A percentile compares a stretch with the other conserved stretches of the same genome.
Evolutionary conservation across 1,284 basidiomycete genomes (phyloP).

Genomic region (Caloboletus firmus): DNA sequence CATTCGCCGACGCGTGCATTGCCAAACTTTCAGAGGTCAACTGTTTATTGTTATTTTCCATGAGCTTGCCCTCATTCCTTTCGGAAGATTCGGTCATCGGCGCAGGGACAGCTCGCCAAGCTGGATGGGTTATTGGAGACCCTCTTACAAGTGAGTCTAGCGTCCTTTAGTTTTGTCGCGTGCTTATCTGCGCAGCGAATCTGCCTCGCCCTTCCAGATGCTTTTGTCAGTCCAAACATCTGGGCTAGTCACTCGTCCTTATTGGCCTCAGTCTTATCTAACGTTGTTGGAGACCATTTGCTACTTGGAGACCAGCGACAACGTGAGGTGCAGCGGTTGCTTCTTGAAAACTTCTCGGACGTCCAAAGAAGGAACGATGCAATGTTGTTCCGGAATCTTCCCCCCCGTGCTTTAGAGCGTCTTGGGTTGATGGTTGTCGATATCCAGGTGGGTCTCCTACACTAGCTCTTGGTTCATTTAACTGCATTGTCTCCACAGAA

Average conservation of each 20-base stretch:
- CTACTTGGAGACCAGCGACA: conserved; percentile 36
- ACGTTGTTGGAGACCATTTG: conserved; percentile 35
- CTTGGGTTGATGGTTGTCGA: conserved; percentile 69
- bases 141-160: conserved; percentile 55
- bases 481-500: conserved; percentile 44
- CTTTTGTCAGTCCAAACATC: conserved; percentile 70
- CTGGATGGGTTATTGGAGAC: conserved; percentile 56
- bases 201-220: conserved; percentile 65
- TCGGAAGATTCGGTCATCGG: conserved; percentile 53
- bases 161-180: not conserved
- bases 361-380: conserved; percentile 73
- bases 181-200: conserved; percentile 46
- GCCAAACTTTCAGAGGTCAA: conserved; percentile 69
- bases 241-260: conserved; percentile 56
- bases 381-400: conserved; percentile 70
- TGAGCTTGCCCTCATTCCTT: not conserved
- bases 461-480: not conserved
- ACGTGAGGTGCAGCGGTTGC: conserved; percentile 44
- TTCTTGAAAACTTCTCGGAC: conserved; percentile 53
- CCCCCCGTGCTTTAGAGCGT: conserved; percentile 55
- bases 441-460: conserved; percentile 54
- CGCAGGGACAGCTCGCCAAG: conserved; percentile 54
- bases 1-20: conserved; percentile 68
- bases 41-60: not conserved
- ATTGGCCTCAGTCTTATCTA: conserved; percentile 47